These are phyloP conservation scores for Brassica rapa DNA, from an alignment of 345 rosid species.

Conservation along the genomic window DNA sequence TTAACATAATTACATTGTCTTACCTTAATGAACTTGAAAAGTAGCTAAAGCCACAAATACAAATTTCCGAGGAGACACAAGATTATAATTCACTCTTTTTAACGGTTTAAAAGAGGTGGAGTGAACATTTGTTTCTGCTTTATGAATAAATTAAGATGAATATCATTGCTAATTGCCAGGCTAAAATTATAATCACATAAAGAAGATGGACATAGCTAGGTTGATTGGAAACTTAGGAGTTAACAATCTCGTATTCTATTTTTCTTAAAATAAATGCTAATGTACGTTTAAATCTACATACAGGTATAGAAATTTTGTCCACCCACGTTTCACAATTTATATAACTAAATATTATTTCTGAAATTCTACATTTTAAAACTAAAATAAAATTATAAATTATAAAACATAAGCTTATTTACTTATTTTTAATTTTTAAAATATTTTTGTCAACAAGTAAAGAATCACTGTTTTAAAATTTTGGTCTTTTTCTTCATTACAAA, in stretches of 20 bases:
- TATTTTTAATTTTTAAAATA: too few relatives aligned
- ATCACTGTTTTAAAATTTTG: background rate
- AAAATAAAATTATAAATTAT: too few relatives aligned
- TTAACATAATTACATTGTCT: background rate
- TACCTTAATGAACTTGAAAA: background rate
- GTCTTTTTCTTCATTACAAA: background rate
- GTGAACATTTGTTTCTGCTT: background rate
- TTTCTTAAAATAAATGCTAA: background rate
- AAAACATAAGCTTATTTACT: too few relatives aligned
- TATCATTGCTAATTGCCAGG: background rate
- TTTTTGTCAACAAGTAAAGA: background rate
- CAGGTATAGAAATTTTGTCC: background rate
- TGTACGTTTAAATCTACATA: too few relatives aligned
- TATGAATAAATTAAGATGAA: background rate
- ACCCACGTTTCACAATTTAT: background rate
- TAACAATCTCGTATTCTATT: background rate
- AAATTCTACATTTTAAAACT: background rate
- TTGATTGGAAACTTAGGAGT: background rate
- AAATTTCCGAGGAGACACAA: background rate
- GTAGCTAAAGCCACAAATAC: background rate
- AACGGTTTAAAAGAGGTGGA: background rate
- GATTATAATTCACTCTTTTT: background rate
- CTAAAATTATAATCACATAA: background rate
- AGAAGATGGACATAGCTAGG: background rate
- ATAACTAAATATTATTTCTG: too few relatives aligned